Evolutionary conservation across 1,139 yeast species (phyloP), one percentile per base, ranked within the genome.

Genomic region (Candida glucosophila): DNA sequence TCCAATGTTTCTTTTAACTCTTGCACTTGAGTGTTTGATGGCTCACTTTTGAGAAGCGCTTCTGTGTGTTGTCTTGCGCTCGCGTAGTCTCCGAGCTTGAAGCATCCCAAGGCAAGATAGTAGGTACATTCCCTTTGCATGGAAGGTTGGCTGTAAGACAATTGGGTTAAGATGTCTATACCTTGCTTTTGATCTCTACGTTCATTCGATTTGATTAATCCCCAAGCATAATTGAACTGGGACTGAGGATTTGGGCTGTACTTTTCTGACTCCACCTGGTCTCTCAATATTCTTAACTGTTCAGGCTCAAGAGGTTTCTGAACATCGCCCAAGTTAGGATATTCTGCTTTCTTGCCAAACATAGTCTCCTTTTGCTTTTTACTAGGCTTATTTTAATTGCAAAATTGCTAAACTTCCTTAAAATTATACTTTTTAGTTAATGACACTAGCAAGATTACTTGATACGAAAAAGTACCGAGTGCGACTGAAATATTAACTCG

Each of bases 201-300:
- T 23, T 63, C 58, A 26, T 53, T 44, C 4, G 94, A 75, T 47
- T 86, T 86, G 35, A 92, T 73, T 28, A 90, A 60, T 2, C 94
- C 98, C 98, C 99, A 92, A 1, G 96, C 94, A 43, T 82, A 83
- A 52, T 90, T 92, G 65, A 92, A 92, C 32, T 76, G 71, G 4
- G 95, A 79, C 49, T 85, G 96, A 0, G 83, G 67, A 0, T 86
- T 67, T 1, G 85, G 88, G 26, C 69, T 61, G 6, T 92, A 93
- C 20, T 81, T 77, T 49, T 92, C 98, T 2, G 79, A 63, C 18
- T 76, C 72, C 23, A 85, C 83, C 41, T 88, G 96, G 41, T 77
- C 71, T 34, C 73, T 75, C 21, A 90, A 67, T 4, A 86, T 69
- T 11, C 72, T 76, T 24, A 92, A 63, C 46, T 90, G 93, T 32